Conservation (phyloP, 2,329 filamentous ascomycete genomes). For the Colletotrichum destructivum region DNA sequence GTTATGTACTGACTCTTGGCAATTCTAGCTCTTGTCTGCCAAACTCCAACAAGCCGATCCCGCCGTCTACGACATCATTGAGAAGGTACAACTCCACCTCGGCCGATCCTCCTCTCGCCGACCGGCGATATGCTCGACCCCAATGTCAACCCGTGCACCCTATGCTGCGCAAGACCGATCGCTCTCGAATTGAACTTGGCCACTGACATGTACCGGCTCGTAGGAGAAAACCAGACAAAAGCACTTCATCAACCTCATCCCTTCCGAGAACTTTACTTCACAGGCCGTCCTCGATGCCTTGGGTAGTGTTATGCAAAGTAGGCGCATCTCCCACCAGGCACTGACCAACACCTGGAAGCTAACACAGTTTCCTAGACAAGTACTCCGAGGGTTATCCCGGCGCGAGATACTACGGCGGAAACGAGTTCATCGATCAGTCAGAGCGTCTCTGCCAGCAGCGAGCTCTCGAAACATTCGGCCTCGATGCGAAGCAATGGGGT, state of each 20-base stretch:
- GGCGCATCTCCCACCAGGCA: slow-evolving; percentile 46
- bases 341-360: slow-evolving; percentile 42
- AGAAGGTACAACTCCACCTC: slow-evolving; percentile 75
- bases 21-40: slow-evolving; percentile 79
- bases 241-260: slow-evolving; percentile 98
- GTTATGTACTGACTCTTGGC: slow-evolving; percentile 1
- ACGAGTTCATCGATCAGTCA: slow-evolving; percentile 94
- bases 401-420: slow-evolving; percentile 95
- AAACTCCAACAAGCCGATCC: slow-evolving; percentile 89
- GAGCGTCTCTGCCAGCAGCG: slow-evolving; percentile 92
- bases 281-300: slow-evolving; percentile 92
- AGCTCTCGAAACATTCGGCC: slow-evolving; percentile 87
- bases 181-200: background rate
- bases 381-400: slow-evolving; percentile 99
- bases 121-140: background rate
- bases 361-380: slow-evolving; percentile 76
- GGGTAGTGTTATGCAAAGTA: slow-evolving; percentile 96
- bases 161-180: background rate
- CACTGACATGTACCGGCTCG: slow-evolving; percentile 34
- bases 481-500: slow-evolving; percentile 91
- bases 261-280: slow-evolving; percentile 96
- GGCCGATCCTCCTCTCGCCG: background rate
- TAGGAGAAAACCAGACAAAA: slow-evolving; percentile 97
- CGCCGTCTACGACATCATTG: slow-evolving; percentile 87
- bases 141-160: background rate